phyloP scores from a whole-genome alignment of 495 filamentous ascomycete species.

The Lepraria neglecta region DNA sequence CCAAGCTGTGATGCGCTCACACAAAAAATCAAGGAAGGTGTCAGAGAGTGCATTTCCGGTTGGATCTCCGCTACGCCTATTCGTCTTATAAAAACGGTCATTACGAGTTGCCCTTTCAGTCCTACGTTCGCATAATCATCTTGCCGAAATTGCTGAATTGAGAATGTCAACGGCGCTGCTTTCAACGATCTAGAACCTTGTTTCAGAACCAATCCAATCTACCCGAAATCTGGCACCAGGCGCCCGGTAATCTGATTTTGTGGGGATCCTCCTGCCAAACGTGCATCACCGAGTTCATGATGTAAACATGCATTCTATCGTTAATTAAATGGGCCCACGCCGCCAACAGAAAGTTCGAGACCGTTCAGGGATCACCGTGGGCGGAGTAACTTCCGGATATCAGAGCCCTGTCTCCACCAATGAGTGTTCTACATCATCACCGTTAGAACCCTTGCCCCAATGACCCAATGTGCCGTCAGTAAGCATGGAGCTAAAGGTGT shows the following conservation, averaged over 20 bases:
- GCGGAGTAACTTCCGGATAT: slow-evolving; percentile 1
- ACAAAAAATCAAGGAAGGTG: neutral
- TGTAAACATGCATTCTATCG: slow-evolving; percentile 22
- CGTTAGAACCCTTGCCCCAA: neutral
- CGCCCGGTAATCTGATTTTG: slow-evolving; percentile 10
- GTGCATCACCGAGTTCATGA: slow-evolving; percentile 18
- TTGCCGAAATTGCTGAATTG: no score
- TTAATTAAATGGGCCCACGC: neutral
- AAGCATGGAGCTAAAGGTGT: slow-evolving; percentile 7
- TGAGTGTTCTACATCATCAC: slow-evolving; percentile 15
- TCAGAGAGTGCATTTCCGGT: neutral
- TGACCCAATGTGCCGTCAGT: slow-evolving; percentile 1
- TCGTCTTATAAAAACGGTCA: no score
- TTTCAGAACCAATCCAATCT: slow-evolving; percentile 27
- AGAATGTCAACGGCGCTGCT: neutral
- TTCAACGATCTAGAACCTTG: neutral
- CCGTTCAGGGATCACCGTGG: neutral
- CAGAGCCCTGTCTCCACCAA: neutral
- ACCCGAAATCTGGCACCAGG: slow-evolving; percentile 27
- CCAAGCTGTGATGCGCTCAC: neutral
- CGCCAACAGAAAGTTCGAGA: neutral
- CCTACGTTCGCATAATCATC: neutral
- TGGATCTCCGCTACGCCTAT: no score
- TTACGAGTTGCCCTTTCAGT: neutral
- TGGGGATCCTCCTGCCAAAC: slow-evolving; percentile 7